A percentile compares a stretch with the other conserved stretches of the same genome.
Evolutionary conservation across 75 land plant genomes (phyloP).

Genomic region (Larix kaempferi): DNA sequence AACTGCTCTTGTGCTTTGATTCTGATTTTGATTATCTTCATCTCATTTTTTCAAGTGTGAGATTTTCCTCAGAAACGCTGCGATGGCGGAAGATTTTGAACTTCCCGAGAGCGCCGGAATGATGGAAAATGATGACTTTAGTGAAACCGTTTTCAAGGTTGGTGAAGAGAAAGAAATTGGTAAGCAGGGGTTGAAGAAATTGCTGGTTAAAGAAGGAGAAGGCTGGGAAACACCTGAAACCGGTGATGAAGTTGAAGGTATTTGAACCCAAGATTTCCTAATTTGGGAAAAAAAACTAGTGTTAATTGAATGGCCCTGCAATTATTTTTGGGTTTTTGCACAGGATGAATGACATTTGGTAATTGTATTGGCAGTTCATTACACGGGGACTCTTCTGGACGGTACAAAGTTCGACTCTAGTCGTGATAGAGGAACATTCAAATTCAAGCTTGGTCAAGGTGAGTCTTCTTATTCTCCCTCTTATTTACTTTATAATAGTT

Average conservation of each 20-base stretch:
- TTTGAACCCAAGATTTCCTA: too few relatives aligned
- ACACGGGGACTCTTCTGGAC: slow-evolving; percentile 56
- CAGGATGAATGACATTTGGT: not conserved
- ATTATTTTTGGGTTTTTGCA: not conserved
- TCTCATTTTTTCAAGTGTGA: not conserved
- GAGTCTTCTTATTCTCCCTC: not conserved
- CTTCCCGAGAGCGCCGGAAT: not conserved
- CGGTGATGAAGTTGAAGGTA: slow-evolving; percentile 86
- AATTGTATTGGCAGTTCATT: slow-evolving; percentile 45
- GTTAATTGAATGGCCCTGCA: not conserved
- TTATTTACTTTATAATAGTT: not conserved
- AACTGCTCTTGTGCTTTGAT: not conserved
- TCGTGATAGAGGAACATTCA: slow-evolving; percentile 55
- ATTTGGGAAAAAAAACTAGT: not conserved
- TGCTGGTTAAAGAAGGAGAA: slow-evolving; percentile 63
- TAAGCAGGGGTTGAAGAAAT: slow-evolving; percentile 66
- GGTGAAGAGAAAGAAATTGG: slow-evolving; percentile 92
- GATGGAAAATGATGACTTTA: not conserved
- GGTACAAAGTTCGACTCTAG: slow-evolving; percentile 69
- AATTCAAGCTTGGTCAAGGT: slow-evolving; percentile 73
- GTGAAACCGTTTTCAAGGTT: slow-evolving; percentile 34
- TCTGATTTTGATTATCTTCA: not conserved
- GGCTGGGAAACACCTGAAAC: slow-evolving; percentile 66
- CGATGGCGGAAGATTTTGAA: slow-evolving; percentile 10
- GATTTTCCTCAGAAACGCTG: too few relatives aligned